Percentiles rank a stretch among this genome's conserved stretches.
Conservation (phyloP, 495 filamentous ascomycete species). For the Parachaetomium inaequale region DNA sequence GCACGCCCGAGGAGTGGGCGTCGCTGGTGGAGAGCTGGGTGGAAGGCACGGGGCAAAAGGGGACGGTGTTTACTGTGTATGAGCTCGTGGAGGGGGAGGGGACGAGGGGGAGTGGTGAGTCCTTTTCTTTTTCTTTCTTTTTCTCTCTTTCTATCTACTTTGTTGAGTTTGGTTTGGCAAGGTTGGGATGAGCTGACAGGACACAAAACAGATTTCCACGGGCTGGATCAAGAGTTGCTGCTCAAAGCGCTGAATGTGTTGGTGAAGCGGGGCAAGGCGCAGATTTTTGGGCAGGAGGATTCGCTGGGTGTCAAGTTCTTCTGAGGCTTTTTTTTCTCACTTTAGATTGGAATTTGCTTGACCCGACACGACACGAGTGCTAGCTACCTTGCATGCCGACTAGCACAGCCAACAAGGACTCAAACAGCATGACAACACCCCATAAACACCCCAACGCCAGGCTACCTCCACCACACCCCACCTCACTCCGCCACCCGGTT, state of each 20-base stretch:
- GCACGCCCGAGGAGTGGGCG: slow-evolving; percentile 50
- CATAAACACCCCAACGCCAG: neutral
- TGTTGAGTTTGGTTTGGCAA: neutral
- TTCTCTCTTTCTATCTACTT: neutral
- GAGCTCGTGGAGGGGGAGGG: slow-evolving; percentile 47
- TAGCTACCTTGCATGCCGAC: neutral
- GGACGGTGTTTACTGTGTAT: slow-evolving; percentile 47
- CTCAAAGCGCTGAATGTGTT: slow-evolving; percentile 71
- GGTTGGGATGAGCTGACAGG: slow-evolving; percentile 1
- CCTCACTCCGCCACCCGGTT: neutral
- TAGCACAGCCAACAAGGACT: neutral
- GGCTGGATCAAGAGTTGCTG: slow-evolving; percentile 78
- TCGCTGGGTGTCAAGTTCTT: slow-evolving; percentile 95
- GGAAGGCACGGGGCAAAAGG: slow-evolving; percentile 46
- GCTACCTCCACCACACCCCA: neutral
- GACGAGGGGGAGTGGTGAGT: slow-evolving; percentile 38
- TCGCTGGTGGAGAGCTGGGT: slow-evolving; percentile 44
- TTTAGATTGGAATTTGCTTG: neutral
- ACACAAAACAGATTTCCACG: slow-evolving; percentile 66
- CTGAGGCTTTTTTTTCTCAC: slow-evolving; percentile 43
- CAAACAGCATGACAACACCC: slow-evolving; percentile 1
- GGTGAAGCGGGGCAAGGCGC: slow-evolving; percentile 85
- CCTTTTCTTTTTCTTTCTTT: neutral
- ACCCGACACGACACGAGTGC: neutral
- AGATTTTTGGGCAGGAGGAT: slow-evolving; percentile 87